These are phyloP conservation scores for Moringa oleifera DNA, from an alignment of 345 rosid species.

Conservation along the genomic window DNA sequence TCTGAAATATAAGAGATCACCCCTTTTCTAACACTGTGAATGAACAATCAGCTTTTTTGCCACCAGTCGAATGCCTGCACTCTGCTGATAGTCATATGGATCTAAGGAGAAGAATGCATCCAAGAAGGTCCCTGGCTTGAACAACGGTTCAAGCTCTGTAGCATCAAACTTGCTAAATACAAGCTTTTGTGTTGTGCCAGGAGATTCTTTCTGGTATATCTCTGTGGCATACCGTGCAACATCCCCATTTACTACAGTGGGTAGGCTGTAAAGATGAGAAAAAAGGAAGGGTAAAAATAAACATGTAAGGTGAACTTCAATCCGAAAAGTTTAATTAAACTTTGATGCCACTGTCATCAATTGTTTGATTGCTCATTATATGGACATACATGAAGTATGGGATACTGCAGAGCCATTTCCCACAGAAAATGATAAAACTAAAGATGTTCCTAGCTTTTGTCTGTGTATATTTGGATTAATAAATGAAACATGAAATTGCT, in stretches of 20 bases:
- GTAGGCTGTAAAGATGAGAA: constrained; percentile 43
- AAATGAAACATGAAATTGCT: no score
- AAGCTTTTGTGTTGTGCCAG: constrained; percentile 49
- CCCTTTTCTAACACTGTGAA: constrained; percentile 13
- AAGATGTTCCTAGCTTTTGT: no score
- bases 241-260: constrained; percentile 36
- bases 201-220: constrained; percentile 51
- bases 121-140: constrained; percentile 38
- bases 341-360: background rate
- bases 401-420: no score
- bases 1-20: no score
- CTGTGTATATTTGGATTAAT: no score
- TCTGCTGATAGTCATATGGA: constrained; percentile 66
- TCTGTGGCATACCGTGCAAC: constrained; percentile 48
- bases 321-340: background rate
- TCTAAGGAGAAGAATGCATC: constrained; percentile 69
- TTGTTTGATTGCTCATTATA: no score
- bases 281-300: background rate
- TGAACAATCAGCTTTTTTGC: constrained; percentile 54
- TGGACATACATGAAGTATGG: background rate
- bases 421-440: no score
- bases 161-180: constrained; percentile 36
- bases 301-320: background rate
- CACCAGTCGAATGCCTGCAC: constrained; percentile 67
- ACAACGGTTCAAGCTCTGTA: constrained; percentile 42